Evolutionary conservation across 495 filamentous ascomycete species (phyloP), one percentile per base, ranked within the genome.

Genomic region (Talaromyces nanjingensis): DNA sequence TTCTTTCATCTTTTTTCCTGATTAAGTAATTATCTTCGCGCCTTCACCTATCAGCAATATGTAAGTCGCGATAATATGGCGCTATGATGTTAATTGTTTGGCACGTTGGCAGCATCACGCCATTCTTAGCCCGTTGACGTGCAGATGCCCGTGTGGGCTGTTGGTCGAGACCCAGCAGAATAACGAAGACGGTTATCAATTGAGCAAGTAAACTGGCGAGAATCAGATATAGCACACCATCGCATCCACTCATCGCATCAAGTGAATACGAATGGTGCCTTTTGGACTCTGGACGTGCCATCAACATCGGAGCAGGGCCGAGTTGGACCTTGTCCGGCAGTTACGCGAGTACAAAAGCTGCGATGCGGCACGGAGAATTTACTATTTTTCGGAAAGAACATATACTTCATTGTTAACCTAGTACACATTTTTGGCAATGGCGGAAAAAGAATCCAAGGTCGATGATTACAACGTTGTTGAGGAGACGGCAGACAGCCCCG

Each of bases 41-140:
- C 8, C 9, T 55, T 29, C 18, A 20, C 18, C 18, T 49, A 49
- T 20, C 45, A 49, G n/a, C 3, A 49, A 20, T 20, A 49, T 22
- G 11, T 55, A 55, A 20, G 12, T 53, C 49, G 49, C 49, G 52
- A 55, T 24, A 55, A 27, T 12, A 27, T 55, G 8, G 24, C n/a
- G 56, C 29, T 59, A 59, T 59, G 29, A 25, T 27, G 54, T 9
- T 14, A 54, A 22, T 24, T 27, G 14, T 49, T 49, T 49, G 22
- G 18, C 0, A 39, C 39, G 56, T 59, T 37, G 56, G 56, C 52
- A 59, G 5, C 31, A 59, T 59, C 56, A 59, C 56, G 29, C 56
- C 56, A 59, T 59, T 34, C 33, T 59, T 39, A 59, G 29, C 16
- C 56, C 16, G 16, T 59, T 59, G 56, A 59, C 56, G 56, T 58